Conservation (phyloP, 768 basidiomycete genomes). For the Dendrothele bispora region DNA sequence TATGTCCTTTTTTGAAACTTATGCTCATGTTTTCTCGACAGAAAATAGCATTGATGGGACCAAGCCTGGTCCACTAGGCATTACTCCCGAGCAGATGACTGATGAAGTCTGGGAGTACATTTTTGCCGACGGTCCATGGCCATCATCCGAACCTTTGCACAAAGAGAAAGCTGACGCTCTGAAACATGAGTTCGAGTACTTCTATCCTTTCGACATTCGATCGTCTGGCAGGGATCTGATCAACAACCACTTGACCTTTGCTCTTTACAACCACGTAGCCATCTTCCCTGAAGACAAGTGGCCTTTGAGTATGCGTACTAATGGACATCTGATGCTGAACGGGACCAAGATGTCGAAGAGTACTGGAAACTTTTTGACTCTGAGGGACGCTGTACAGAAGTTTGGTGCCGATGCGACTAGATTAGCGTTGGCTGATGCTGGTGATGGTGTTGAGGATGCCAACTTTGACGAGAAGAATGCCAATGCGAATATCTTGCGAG, state of each 20-base stretch:
- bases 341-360: conserved; percentile 99
- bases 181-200: conserved; percentile 92
- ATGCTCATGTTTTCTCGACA: conserved; percentile 28
- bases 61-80: conserved; percentile 77
- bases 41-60: conserved; percentile 77
- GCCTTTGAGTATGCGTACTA: conserved; percentile 90
- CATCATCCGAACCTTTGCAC: conserved; percentile 60
- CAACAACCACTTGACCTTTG: conserved; percentile 93
- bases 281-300: conserved; percentile 89
- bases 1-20: not conserved
- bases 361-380: conserved; percentile 92
- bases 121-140: conserved; percentile 77
- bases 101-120: conserved; percentile 98
- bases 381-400: conserved; percentile 86
- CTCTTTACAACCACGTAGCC: conserved; percentile 93
- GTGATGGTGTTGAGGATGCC: conserved; percentile 96
- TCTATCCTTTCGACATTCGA: conserved; percentile 97
- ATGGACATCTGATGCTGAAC: conserved; percentile 96
- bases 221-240: conserved; percentile 98
- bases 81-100: conserved; percentile 90
- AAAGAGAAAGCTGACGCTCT: conserved; percentile 80
- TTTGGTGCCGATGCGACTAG: conserved; percentile 97
- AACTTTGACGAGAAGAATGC: conserved; percentile 99
- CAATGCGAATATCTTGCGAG: conserved; percentile 91
- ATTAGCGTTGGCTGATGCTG: conserved; percentile 91